phyloP scores from a whole-genome alignment of 495 filamentous ascomycete species.

The Hyaloscypha bicolor region DNA sequence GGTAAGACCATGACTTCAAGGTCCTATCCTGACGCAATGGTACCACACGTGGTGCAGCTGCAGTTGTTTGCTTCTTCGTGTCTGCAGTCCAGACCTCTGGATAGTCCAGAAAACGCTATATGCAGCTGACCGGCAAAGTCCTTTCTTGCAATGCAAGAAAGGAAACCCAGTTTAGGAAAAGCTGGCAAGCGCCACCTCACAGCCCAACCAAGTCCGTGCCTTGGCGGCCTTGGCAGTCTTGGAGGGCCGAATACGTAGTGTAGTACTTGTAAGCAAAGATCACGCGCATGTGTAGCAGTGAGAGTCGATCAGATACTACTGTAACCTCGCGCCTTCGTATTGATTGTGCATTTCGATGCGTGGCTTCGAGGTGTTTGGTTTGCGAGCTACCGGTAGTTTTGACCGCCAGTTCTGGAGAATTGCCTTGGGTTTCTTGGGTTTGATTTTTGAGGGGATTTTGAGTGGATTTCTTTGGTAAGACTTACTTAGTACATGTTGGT shows the following conservation, averaged over 20 bases:
- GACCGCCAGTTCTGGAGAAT: too few species aligned
- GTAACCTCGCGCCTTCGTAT: too few species aligned
- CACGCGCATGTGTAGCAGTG: background rate
- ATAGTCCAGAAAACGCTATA: background rate
- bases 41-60: background rate
- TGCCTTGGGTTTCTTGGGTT: too few species aligned
- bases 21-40: background rate
- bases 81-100: background rate
- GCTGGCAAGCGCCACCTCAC: too few species aligned
- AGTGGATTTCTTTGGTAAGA: too few species aligned
- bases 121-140: background rate
- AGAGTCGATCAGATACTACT: background rate
- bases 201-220: background rate
- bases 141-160: background rate
- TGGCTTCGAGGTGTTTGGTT: too few species aligned
- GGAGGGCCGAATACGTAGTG: background rate
- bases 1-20: background rate
- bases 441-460: too few species aligned
- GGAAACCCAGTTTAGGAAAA: too few species aligned
- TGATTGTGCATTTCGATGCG: too few species aligned
- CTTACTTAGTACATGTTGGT: background rate
- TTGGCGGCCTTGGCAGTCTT: background rate
- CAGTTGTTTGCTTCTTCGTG: background rate
- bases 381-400: too few species aligned
- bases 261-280: background rate